phyloP scores from a whole-genome alignment of 1,284 basidiomycete genomes.

The Sparassis latifolia region DNA sequence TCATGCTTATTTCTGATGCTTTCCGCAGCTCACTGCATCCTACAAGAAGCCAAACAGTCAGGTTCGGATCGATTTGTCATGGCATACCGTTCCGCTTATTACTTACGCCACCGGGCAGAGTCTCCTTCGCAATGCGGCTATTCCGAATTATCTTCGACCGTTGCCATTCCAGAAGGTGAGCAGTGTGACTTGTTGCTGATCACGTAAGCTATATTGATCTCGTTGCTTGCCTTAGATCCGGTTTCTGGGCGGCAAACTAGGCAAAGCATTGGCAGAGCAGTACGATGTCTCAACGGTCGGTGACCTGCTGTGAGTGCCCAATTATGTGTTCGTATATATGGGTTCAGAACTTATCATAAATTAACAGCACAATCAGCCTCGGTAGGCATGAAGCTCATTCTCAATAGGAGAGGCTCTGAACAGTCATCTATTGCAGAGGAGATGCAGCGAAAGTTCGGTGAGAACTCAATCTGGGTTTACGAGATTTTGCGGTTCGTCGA shows the following conservation, averaged over 20 bases:
- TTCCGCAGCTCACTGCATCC: constrained; percentile 70
- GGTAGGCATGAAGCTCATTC: constrained; percentile 24
- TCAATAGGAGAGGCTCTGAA: too few relatives aligned
- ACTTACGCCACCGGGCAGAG: constrained; percentile 39
- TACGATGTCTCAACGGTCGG: constrained; percentile 87
- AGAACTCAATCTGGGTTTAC: constrained; percentile 86
- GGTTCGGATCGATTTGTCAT: constrained; percentile 30
- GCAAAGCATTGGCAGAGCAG: constrained; percentile 79
- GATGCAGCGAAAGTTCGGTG: constrained; percentile 80
- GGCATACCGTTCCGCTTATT: too few relatives aligned
- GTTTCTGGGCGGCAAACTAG: constrained; percentile 92
- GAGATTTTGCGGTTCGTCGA: constrained; percentile 62
- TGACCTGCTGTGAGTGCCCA: constrained; percentile 66
- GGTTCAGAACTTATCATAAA: neutral
- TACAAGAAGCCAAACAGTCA: constrained; percentile 87
- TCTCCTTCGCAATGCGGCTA: constrained; percentile 76
- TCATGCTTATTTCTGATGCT: neutral
- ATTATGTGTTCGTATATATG: too few relatives aligned
- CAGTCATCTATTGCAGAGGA: constrained; percentile 43
- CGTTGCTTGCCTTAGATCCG: constrained; percentile 59
- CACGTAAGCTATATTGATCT: neutral
- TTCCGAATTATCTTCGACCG: constrained; percentile 75
- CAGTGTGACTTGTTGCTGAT: neutral
- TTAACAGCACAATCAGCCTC: constrained; percentile 39
- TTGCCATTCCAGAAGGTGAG: constrained; percentile 83